Base-by-base conservation (phyloP, 140 eudicot species). In the Erigeron philadelphicus region DNA sequence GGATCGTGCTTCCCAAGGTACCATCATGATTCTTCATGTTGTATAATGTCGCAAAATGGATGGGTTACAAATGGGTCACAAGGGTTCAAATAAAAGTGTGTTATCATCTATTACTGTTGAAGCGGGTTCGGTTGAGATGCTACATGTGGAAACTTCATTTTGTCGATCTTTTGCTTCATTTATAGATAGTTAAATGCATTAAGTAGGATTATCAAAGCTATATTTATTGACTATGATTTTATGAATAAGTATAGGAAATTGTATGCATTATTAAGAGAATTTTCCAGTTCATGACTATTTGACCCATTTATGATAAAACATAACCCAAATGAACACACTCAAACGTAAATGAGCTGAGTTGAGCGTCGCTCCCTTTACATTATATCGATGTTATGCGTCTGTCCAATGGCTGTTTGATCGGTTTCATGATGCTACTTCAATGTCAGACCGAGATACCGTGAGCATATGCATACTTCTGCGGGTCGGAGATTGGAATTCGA, bases 1-100 rank as follows among this genome's bases (percentile, higher is more conserved):
- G 97, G 97, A 35, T 91, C 97, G 6, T 80, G 95, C 65, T 81
- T 91, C 68, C 95, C 95, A 1, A 88, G 97, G 97, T 88, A 82
- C 31, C 49, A 41, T 72, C 12, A 16, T 41, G 44, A 54, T 61
- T 72, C 9, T 54, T 31, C 17, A 53, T 21, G 9, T 12, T 50
- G 10, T 42, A 52, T 42, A 9, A 40, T 6, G 61, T 15, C 42
- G 18, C 12, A 19, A 56, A 41, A 54, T 42, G 43, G 53, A 50
- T 49, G 6, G 4, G 61, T 50, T 11, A 52, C 44, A 13, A 35
- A 35, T 52, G 10, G 62, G 52, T 38, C 18, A 17, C 54, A 40
- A 3, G 41, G 58, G 15, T 11, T 17, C 9, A 5, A 9, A 23
- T 31, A 31, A 31, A 31, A 31, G 38, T 31, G 38, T 31, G 38